A percentile compares a stretch with the other conserved stretches of the same genome.
Evolutionary conservation across 768 basidiomycete genomes (phyloP).

Genomic region (Chalciporus piperatus): DNA sequence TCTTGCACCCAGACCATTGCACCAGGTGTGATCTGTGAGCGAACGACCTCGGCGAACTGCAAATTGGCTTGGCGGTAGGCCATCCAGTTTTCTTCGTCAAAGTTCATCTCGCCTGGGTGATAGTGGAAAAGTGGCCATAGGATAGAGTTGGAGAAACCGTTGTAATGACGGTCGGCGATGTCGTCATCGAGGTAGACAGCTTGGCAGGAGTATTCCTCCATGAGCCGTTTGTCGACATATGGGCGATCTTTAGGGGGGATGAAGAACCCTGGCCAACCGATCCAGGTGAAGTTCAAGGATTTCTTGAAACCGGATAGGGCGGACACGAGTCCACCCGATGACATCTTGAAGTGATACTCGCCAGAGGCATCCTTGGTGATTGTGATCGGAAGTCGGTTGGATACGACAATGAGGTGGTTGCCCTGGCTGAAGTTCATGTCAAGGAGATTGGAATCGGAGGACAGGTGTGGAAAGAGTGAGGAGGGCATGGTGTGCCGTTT

Average conservation of each 20-base stretch:
- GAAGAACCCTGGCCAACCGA: conserved; percentile 92
- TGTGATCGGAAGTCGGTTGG: conserved; percentile 93
- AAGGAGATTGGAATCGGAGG: conserved; percentile 27
- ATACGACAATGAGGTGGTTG: conserved; percentile 88
- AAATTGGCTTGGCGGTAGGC: conserved; percentile 97
- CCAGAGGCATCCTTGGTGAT: conserved; percentile 91
- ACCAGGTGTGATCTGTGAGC: conserved; percentile 72
- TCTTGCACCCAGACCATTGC: conserved; percentile 99
- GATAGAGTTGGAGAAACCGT: conserved; percentile 99
- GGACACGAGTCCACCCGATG: conserved; percentile 94
- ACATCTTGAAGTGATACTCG: conserved; percentile 99
- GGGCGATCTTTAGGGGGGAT: conserved; percentile 92
- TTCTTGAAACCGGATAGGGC: conserved; percentile 98
- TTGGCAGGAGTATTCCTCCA: conserved; percentile 95
- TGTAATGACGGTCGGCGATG: conserved; percentile 97
- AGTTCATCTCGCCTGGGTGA: conserved; percentile 99
- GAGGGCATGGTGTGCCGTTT: conserved; percentile 18
- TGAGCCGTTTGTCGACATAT: conserved; percentile 85
- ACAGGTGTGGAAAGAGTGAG: conserved; percentile 24
- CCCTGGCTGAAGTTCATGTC: conserved; percentile 48
- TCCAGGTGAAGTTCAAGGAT: conserved; percentile 97
- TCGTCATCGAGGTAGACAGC: conserved; percentile 98
- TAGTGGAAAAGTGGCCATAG: conserved; percentile 99
- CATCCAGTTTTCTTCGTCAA: conserved; percentile 97
- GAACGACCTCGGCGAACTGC: conserved; percentile 88